Conservation (phyloP, 148 eudicot species). For the Selenicereus undatus region DNA sequence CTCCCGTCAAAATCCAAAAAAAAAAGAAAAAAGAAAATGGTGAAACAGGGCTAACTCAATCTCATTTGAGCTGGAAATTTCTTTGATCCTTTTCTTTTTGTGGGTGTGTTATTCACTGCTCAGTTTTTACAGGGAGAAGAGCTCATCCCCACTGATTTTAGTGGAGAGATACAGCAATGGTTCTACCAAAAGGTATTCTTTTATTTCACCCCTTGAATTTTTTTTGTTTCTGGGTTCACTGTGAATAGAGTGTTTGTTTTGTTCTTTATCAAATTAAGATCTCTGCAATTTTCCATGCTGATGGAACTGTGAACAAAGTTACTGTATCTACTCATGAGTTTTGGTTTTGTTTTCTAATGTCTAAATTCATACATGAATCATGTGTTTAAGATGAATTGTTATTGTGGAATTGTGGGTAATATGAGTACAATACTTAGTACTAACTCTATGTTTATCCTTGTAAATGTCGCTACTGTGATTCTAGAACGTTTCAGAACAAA, state of each 20-base stretch:
- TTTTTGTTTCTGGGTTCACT: no score
- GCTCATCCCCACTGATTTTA: slow-evolving; percentile 39
- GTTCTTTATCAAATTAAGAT: neutral
- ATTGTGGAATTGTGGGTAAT: neutral
- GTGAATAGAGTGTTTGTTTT: neutral
- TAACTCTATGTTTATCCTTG: neutral
- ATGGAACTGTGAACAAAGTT: neutral
- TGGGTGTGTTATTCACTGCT: slow-evolving; percentile 5
- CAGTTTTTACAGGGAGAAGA: slow-evolving; percentile 36
- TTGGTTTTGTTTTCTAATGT: neutral
- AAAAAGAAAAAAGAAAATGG: neutral
- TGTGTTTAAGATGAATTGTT: neutral
- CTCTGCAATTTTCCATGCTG: neutral
- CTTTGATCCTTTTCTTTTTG: neutral
- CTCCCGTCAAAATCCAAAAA: neutral
- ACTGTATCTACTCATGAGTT: neutral
- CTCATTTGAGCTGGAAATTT: neutral
- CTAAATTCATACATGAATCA: neutral
- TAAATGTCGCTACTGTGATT: neutral
- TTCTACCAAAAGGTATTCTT: slow-evolving; percentile 61
- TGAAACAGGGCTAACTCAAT: neutral
- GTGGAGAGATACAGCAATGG: slow-evolving; percentile 78
- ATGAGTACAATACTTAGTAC: neutral
- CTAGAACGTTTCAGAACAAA: neutral
- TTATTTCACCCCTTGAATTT: neutral